phyloP scores from a whole-genome alignment of 1,284 basidiomycete genomes.

The Tetrapyrgos nigripes region DNA sequence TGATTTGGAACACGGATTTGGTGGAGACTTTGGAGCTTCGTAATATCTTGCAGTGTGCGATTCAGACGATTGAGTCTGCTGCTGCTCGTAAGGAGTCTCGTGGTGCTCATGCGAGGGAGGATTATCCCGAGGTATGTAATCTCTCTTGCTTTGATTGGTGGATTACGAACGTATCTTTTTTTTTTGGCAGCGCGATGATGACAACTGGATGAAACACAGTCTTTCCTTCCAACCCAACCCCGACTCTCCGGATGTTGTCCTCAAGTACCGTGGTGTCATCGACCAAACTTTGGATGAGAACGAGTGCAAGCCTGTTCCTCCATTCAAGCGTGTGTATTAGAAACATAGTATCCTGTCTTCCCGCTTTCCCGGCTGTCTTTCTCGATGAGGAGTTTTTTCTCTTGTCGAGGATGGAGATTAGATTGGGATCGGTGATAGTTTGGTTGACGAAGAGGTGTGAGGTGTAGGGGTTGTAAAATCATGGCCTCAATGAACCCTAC shows the following conservation, averaged over 20 bases:
- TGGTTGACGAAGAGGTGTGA: too few species aligned
- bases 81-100: conserved; percentile 97
- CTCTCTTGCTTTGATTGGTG: conserved; percentile 15
- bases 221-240: conserved; percentile 86
- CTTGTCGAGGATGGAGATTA: too few species aligned
- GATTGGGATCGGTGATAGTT: too few species aligned
- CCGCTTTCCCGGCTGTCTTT: too few species aligned
- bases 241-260: conserved; percentile 81
- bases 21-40: conserved; percentile 97
- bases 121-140: conserved; percentile 78
- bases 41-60: conserved; percentile 94
- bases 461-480: too few species aligned
- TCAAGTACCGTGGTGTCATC: conserved; percentile 92
- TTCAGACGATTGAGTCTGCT: conserved; percentile 95
- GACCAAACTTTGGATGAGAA: conserved; percentile 89
- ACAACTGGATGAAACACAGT: conserved; percentile 95
- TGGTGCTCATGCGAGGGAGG: conserved; percentile 97
- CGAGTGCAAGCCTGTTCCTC: conserved; percentile 92
- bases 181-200: conserved; percentile 76
- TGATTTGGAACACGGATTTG: conserved; percentile 99
- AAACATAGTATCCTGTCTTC: too few species aligned
- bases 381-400: too few species aligned
- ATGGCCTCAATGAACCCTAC: too few species aligned
- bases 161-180: conserved; percentile 6
- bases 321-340: conserved; percentile 89